A percentile compares a stretch with the other conserved stretches of the same genome.
These are phyloP conservation scores for Leishmania mexicana DNA, from an alignment of 208 protist genomes.

Conservation along the genomic window DNA sequence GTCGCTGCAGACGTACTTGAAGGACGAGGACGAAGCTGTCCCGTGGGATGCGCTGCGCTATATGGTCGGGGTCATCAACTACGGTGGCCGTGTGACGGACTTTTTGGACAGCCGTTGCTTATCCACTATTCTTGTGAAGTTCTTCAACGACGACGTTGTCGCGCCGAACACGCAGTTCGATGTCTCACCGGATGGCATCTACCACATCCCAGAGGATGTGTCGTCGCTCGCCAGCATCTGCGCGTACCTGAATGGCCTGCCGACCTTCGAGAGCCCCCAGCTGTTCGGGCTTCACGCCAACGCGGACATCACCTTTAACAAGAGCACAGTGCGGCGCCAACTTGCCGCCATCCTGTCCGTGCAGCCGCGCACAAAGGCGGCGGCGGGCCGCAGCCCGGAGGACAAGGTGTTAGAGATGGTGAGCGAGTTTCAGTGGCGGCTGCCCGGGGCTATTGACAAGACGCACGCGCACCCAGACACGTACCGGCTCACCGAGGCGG, in stretches of 20 bases:
- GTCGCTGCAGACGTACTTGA: conserved; percentile 82
- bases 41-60: conserved; percentile 91
- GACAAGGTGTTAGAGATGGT: conserved; percentile 84
- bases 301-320: conserved; percentile 95
- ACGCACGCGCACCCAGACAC: conserved; percentile 74
- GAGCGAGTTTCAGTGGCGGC: conserved; percentile 70
- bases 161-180: conserved; percentile 60
- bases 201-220: conserved; percentile 84
- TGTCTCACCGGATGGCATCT: conserved; percentile 84
- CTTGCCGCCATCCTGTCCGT: conserved; percentile 88
- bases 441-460: conserved; percentile 89
- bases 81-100: conserved; percentile 95
- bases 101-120: conserved; percentile 90
- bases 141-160: conserved; percentile 78
- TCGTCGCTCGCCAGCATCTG: conserved; percentile 60
- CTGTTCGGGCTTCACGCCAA: conserved; percentile 97
- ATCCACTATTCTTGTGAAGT: conserved; percentile 67
- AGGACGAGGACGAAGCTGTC: conserved; percentile 51
- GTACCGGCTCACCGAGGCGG: conserved; percentile 84
- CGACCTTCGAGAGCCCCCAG: conserved; percentile 92
- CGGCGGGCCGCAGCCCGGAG: conserved; percentile 43
- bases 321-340: conserved; percentile 85
- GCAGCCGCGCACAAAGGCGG: conserved; percentile 85
- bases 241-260: conserved; percentile 85
- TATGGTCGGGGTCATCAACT: conserved; percentile 96